Evolutionary conservation across 345 rosid species (phyloP).

Genomic region (Erucastrum elatum): DNA sequence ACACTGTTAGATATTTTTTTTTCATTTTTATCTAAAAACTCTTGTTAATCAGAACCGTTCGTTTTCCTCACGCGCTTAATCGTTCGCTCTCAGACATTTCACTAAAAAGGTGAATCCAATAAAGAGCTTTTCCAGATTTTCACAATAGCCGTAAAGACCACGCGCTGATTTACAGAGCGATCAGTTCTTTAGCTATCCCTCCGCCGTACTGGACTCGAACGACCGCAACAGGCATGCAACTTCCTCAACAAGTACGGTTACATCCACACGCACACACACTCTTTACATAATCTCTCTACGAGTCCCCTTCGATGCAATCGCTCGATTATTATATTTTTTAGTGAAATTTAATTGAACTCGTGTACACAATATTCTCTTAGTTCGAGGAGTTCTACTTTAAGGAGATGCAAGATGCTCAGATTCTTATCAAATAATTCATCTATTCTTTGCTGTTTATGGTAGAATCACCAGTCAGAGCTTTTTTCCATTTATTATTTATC

Average conservation of each 20-base stretch:
- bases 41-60: slow-evolving; percentile 15
- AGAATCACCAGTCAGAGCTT: background rate
- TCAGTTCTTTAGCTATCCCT: background rate
- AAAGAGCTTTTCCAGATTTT: background rate
- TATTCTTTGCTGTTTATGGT: slow-evolving; percentile 15
- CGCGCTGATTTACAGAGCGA: slow-evolving; percentile 16
- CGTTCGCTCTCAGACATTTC: background rate
- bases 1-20: background rate
- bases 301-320: slow-evolving; percentile 19
- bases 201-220: slow-evolving; percentile 13
- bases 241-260: slow-evolving; percentile 3
- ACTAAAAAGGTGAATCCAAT: background rate
- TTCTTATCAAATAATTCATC: background rate
- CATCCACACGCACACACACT: background rate
- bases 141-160: slow-evolving; percentile 9
- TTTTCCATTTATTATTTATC: background rate
- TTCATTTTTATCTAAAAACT: too few species aligned
- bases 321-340: background rate
- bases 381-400: slow-evolving; percentile 11
- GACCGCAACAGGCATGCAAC: slow-evolving; percentile 31
- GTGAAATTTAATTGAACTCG: background rate
- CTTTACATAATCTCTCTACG: background rate
- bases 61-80: slow-evolving; percentile 16
- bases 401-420: background rate
- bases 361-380: background rate